Evolutionary conservation across 2,329 filamentous ascomycete species (phyloP), one percentile per base, ranked within the genome.

Genomic region (Ophiostoma tasmaniense): DNA sequence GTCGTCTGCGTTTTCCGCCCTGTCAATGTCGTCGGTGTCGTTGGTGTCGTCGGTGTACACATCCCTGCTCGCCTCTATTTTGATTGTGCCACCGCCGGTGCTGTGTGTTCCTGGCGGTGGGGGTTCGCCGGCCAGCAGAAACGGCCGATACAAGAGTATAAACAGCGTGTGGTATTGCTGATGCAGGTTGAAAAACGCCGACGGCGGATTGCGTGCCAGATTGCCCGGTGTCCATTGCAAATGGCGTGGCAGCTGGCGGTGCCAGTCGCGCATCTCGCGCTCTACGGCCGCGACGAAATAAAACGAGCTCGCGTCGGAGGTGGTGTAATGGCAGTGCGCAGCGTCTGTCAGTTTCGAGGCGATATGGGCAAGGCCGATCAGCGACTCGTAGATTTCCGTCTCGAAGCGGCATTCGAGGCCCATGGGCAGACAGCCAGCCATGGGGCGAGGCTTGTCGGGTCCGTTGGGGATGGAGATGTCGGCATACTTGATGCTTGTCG

Each of bases 401-500:
- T 67, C 70, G 6, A 70, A 22, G 1, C 71, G 69, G 69, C 69
- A 69, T 37, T 70, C 66, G 3, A 66, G 66, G 25, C 65, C 68
- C 59, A 66, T 66, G 3, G 69, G 70, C 28, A 67, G 64, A 33
- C 71, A 71, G n/a, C 59, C 45, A 1, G 59, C 35, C 68, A 71
- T 59, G 5, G 35, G 66, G 14, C 62, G 52, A 17, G 67, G 65
- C 30, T 69, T 61, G 28, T 64, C 64, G 25, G 71, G 64, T 17
- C 67, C 62, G 55, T 69, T 70, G 66, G 62, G 64, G 14, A 71
- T 52, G 37, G 71, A 70, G 17, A 73, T 71, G 68, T 73, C 71
- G 42, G 71, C 33, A n/a, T 67, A 71, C 65, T 73, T 73, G 71
- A 73, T 70, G 35, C 69, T 72, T 4, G 70, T 72, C 13, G 72